Percentiles rank a stretch among this genome's conserved stretches.
Conservation (phyloP, 2,329 filamentous ascomycete genomes). For the Pseudogymnoascus pannorum region DNA sequence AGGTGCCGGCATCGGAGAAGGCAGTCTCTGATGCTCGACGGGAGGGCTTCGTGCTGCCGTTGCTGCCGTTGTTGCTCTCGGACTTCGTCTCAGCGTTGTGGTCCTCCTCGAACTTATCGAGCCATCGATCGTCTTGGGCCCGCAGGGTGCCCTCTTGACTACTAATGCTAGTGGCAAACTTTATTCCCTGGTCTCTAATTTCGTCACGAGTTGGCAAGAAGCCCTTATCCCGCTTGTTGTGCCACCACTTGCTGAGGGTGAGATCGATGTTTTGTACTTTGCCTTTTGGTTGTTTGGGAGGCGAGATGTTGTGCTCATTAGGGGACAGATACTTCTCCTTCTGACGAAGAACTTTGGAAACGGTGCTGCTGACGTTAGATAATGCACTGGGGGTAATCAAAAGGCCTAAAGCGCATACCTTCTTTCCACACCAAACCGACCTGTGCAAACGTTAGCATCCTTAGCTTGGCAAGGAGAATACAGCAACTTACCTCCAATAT, state of each 20-base stretch:
- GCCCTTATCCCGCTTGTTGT: conserved; percentile 69
- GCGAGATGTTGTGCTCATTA: conserved; percentile 71
- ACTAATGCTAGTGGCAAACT: conserved; percentile 69
- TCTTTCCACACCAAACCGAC: conserved; percentile 91
- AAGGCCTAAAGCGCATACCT: conserved; percentile 52
- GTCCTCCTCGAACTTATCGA: conserved; percentile 94
- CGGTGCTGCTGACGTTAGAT: conserved; percentile 58
- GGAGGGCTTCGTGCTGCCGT: conserved; percentile 16
- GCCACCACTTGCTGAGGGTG: conserved; percentile 78
- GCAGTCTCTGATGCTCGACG: conserved; percentile 60
- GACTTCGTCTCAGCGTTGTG: conserved; percentile 43
- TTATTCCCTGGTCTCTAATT: conserved; percentile 74
- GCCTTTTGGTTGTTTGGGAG: conserved; percentile 74
- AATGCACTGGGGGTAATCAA: background rate
- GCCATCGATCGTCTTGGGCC: conserved; percentile 67
- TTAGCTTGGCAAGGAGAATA: background rate
- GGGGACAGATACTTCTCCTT: conserved; percentile 89
- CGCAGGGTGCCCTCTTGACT: conserved; percentile 65
- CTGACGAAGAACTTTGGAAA: conserved; percentile 93
- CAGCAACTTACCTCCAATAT: conserved; percentile 69
- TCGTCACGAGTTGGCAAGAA: conserved; percentile 68
- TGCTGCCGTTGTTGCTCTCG: too few species aligned
- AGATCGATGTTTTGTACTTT: conserved; percentile 89
- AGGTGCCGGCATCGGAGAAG: conserved; percentile 58
- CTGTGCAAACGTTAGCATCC: conserved; percentile 38